phyloP scores from a whole-genome alignment of 495 filamentous ascomycete species.

The Aspergillus sclerotioniger region DNA sequence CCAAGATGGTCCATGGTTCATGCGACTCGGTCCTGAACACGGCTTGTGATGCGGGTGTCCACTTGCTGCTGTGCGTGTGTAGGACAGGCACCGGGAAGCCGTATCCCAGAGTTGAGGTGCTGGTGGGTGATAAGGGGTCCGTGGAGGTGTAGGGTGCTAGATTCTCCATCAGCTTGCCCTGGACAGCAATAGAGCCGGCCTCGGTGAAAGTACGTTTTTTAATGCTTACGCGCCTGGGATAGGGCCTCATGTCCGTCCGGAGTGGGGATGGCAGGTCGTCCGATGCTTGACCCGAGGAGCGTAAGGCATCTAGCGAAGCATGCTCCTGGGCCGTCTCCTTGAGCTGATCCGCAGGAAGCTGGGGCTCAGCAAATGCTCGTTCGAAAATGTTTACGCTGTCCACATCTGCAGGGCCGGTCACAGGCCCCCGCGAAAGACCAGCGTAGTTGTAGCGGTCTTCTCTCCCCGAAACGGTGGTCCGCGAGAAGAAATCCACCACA shows the following conservation, averaged over 20 bases:
- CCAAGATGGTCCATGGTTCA: constrained; percentile 89
- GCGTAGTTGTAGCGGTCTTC: constrained; percentile 45
- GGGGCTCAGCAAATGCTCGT: constrained; percentile 58
- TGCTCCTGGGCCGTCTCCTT: constrained; percentile 21
- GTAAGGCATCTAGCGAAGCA: constrained; percentile 16
- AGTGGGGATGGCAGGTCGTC: constrained; percentile 35
- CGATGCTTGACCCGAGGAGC: constrained; percentile 31
- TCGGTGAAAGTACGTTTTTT: constrained; percentile 84
- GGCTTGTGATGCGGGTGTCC: constrained; percentile 87
- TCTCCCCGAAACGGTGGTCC: constrained; percentile 68
- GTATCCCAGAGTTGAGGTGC: constrained; percentile 33
- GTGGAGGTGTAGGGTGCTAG: constrained; percentile 72
- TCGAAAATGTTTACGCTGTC: constrained; percentile 78
- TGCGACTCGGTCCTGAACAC: constrained; percentile 91
- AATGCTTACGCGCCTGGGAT: constrained; percentile 65
- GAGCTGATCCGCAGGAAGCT: constrained; percentile 17
- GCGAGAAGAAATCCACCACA: constrained; percentile 83
- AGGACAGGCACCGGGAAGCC: constrained; percentile 50
- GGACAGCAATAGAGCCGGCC: constrained; percentile 63
- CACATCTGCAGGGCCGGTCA: constrained; percentile 72
- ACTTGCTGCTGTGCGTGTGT: constrained; percentile 84
- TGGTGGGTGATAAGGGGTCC: constrained; percentile 48
- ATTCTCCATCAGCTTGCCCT: constrained; percentile 83
- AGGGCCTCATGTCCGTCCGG: constrained; percentile 33
- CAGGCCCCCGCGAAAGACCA: constrained; percentile 52